Evolutionary conservation across 2,329 filamentous ascomycete species (phyloP).

Genomic region (Passalora sequoiae): DNA sequence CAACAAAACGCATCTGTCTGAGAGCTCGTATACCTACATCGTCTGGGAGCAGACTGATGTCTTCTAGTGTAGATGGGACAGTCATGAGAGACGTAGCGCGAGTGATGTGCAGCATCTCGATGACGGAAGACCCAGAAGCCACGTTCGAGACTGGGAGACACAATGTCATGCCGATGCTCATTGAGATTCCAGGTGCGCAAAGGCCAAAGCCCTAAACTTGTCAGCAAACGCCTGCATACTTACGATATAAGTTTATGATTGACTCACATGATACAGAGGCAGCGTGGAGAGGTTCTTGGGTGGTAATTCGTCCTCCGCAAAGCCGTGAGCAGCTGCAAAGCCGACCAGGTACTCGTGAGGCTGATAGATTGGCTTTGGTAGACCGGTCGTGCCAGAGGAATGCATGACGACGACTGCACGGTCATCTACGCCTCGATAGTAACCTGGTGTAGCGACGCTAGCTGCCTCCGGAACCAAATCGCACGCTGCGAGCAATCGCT

Average conservation of each 20-base stretch:
- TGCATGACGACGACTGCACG: neutral
- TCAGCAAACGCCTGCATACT: no score
- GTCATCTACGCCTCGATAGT: neutral
- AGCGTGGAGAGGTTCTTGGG: neutral
- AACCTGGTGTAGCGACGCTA: no score
- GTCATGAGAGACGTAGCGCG: neutral
- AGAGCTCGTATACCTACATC: neutral
- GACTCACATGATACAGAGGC: slow-evolving; percentile 1
- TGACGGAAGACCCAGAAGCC: neutral
- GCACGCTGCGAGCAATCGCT: no score
- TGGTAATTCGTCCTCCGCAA: no score
- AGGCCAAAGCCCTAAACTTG: slow-evolving; percentile 1
- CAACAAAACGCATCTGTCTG: neutral
- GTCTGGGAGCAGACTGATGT: slow-evolving; percentile 1
- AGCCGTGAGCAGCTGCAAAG: neutral
- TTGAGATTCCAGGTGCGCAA: neutral
- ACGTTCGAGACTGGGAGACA: neutral
- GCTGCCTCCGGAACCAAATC: no score
- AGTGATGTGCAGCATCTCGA: neutral
- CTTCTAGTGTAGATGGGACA: slow-evolving; percentile 1
- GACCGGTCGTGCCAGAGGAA: slow-evolving; percentile 1
- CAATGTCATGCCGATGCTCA: slow-evolving; percentile 3
- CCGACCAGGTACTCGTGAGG: neutral
- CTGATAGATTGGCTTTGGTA: slow-evolving; percentile 4
- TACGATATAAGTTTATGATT: no score